A percentile compares a stretch with the other conserved stretches of the same genome.
phyloP scores from a whole-genome alignment of 2,329 filamentous ascomycete species.

The Grosmannia clavigera region DNA sequence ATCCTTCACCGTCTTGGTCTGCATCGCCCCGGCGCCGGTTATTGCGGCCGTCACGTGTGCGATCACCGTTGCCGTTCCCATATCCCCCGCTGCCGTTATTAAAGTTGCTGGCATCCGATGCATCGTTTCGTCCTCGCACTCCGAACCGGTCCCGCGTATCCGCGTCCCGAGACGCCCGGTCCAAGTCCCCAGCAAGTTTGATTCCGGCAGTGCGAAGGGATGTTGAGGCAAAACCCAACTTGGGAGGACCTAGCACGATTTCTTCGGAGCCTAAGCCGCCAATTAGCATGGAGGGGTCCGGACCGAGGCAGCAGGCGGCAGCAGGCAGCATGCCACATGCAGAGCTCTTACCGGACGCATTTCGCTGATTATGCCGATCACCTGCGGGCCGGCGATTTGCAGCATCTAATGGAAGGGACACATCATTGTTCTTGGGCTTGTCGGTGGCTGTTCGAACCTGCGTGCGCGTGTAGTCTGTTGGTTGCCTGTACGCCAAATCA shows the following conservation, averaged over 20 bases:
- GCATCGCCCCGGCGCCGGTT: constrained; percentile 41
- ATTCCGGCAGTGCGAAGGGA: constrained; percentile 32
- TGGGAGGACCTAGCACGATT: constrained; percentile 74
- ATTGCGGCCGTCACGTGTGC: constrained; percentile 35
- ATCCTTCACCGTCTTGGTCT: constrained; percentile 56
- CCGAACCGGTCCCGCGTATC: constrained; percentile 47
- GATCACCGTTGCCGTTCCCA: constrained; percentile 30
- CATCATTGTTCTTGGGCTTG: constrained; percentile 29
- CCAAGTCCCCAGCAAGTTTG: constrained; percentile 34
- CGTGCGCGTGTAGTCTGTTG: constrained; percentile 1
- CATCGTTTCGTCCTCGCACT: constrained; percentile 33
- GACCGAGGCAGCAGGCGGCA: constrained; percentile 4
- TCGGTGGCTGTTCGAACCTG: constrained; percentile 33
- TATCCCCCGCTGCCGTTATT: constrained; percentile 24
- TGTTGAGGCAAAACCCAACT: constrained; percentile 69
- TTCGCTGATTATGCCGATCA: constrained; percentile 44
- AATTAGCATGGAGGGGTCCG: background rate
- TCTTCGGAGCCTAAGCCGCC: constrained; percentile 54
- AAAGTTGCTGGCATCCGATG: constrained; percentile 26
- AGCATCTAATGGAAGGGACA: constrained; percentile 34
- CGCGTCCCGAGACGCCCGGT: constrained; percentile 39
- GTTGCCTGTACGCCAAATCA: constrained; percentile 1
- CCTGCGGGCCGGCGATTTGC: constrained; percentile 37
- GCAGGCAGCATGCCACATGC: background rate
- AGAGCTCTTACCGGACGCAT: constrained; percentile 38